A percentile compares a stretch with the other conserved stretches of the same genome.
phyloP scores from a whole-genome alignment of 2,329 filamentous ascomycete species.

The Microdochium trichocladiopsis region DNA sequence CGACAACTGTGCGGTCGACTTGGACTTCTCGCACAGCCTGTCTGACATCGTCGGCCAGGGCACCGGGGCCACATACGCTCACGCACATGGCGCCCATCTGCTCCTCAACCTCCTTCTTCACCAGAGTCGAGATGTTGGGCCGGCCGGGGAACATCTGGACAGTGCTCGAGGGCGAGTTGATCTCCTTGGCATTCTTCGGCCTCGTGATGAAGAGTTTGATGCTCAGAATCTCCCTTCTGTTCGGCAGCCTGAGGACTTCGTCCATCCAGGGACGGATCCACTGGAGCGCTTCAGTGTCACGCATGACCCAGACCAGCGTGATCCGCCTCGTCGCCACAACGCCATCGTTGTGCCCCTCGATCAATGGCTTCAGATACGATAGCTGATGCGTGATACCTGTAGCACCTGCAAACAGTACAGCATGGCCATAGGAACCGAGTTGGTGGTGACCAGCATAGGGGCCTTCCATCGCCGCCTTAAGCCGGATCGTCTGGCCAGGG shows the following conservation, averaged over 20 bases:
- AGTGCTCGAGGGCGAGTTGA: slow-evolving; percentile 66
- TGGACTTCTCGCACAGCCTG: slow-evolving; percentile 58
- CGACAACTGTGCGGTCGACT: slow-evolving; percentile 53
- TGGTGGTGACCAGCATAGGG: slow-evolving; percentile 81
- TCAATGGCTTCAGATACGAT: slow-evolving; percentile 73
- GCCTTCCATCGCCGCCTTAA: slow-evolving; percentile 77
- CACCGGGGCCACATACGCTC: slow-evolving; percentile 70
- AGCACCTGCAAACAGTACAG: slow-evolving; percentile 83
- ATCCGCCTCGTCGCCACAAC: slow-evolving; percentile 76
- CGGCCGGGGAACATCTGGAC: slow-evolving; percentile 91
- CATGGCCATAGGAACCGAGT: slow-evolving; percentile 87
- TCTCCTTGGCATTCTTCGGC: slow-evolving; percentile 76
- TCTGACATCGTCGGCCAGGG: slow-evolving; percentile 69
- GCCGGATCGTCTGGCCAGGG: slow-evolving; percentile 45
- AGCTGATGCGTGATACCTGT: slow-evolving; percentile 95
- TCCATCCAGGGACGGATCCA: slow-evolving; percentile 90
- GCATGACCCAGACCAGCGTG: slow-evolving; percentile 87
- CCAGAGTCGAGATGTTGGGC: slow-evolving; percentile 72
- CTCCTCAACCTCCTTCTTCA: slow-evolving; percentile 73
- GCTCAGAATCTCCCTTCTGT: slow-evolving; percentile 73
- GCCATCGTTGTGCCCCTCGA: slow-evolving; percentile 60
- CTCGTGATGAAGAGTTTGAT: slow-evolving; percentile 88
- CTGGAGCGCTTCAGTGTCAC: slow-evolving; percentile 80
- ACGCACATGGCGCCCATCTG: slow-evolving; percentile 87
- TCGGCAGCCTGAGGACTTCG: slow-evolving; percentile 66